A percentile compares a stretch with the other conserved stretches of the same genome.
Conservation (phyloP, 75 land plant genomes). For the Pinus tabuliformis region DNA sequence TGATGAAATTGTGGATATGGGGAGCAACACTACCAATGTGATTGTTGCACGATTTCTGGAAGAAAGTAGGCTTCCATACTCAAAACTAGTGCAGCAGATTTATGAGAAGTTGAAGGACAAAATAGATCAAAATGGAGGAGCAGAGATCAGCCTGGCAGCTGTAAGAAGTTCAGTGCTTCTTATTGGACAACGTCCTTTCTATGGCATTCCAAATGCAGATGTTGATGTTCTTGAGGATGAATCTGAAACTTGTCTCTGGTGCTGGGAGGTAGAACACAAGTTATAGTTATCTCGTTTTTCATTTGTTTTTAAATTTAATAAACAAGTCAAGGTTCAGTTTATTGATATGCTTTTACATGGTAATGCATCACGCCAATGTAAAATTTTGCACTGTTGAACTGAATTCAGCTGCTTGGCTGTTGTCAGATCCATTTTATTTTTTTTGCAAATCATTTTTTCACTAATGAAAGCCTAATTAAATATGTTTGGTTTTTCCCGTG, state of each 20-base stretch:
- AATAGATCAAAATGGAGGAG: slow-evolving; percentile 16
- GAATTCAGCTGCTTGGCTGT: too few species aligned
- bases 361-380: too few species aligned
- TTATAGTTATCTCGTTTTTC: too few species aligned
- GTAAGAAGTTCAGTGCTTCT: slow-evolving; percentile 44
- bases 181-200: slow-evolving; percentile 59
- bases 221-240: slow-evolving; percentile 78
- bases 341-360: too few species aligned
- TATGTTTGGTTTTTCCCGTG: background rate
- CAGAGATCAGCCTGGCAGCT: slow-evolving; percentile 23
- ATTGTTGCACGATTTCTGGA: slow-evolving; percentile 52
- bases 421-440: too few species aligned
- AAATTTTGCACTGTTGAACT: too few species aligned
- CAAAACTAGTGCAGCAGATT: slow-evolving; percentile 48
- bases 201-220: slow-evolving; percentile 50
- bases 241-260: slow-evolving; percentile 56
- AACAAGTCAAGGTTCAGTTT: too few species aligned
- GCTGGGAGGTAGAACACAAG: slow-evolving; percentile 65
- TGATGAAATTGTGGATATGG: background rate
- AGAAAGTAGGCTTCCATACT: slow-evolving; percentile 53
- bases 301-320: too few species aligned
- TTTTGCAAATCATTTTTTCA: too few species aligned
- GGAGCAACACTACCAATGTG: slow-evolving; percentile 12
- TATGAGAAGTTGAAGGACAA: slow-evolving; percentile 20
- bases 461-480: too few species aligned